Percentiles rank a stretch among this genome's conserved stretches.
Evolutionary conservation across 2,329 filamentous ascomycete species (phyloP).

Genomic region (Aspergillus sp.): DNA sequence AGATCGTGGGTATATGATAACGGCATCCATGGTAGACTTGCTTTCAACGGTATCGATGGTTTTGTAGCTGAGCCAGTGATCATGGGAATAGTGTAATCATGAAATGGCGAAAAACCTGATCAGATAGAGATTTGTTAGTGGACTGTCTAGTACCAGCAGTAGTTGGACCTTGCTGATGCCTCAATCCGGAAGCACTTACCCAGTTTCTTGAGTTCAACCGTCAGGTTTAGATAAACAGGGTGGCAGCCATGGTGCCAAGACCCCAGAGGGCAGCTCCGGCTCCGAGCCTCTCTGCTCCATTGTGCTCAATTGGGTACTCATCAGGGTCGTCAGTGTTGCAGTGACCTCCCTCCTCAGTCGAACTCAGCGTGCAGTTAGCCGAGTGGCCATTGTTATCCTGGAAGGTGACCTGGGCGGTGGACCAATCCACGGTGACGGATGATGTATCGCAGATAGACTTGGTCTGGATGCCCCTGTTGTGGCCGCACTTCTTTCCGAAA

Average conservation of each 20-base stretch:
- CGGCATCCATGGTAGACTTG: too few relatives aligned
- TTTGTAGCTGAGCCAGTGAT: too few relatives aligned
- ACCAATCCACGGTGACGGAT: constrained; percentile 15
- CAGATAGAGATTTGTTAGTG: too few relatives aligned
- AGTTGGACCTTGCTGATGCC: too few relatives aligned
- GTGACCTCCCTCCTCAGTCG: constrained; percentile 9
- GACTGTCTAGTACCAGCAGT: too few relatives aligned
- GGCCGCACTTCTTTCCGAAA: constrained; percentile 22
- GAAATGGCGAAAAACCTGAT: too few relatives aligned
- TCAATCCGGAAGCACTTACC: background rate
- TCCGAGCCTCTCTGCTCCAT: constrained; percentile 4
- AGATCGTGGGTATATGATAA: too few relatives aligned
- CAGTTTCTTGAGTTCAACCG: background rate
- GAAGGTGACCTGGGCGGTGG: constrained; percentile 15
- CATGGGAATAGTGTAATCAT: too few relatives aligned
- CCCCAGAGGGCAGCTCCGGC: constrained; percentile 9
- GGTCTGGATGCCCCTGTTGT: constrained; percentile 27
- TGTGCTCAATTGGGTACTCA: constrained; percentile 11
- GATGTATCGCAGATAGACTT: constrained; percentile 12
- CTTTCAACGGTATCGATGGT: too few relatives aligned
- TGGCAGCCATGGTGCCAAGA: constrained; percentile 11
- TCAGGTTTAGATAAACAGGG: constrained; percentile 7
- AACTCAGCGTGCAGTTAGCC: constrained; percentile 20
- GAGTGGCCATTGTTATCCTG: constrained; percentile 5
- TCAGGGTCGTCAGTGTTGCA: constrained; percentile 17